These are phyloP conservation scores for Emergomyces pasteurianus DNA, from an alignment of 2,329 filamentous ascomycete genomes.

Conservation along the genomic window DNA sequence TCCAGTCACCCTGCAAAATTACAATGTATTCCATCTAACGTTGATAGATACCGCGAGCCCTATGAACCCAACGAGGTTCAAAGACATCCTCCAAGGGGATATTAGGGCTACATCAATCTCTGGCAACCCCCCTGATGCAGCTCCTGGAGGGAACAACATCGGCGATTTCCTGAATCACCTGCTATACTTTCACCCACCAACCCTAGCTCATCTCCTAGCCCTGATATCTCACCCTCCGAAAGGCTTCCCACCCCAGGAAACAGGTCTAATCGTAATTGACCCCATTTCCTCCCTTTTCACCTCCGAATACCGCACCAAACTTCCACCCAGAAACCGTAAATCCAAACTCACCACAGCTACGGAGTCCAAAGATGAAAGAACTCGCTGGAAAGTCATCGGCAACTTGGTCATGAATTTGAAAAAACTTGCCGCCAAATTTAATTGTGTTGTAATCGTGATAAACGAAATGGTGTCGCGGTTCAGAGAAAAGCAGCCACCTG, in stretches of 20 bases:
- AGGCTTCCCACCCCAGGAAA: slow-evolving; percentile 49
- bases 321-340: slow-evolving; percentile 29
- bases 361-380: slow-evolving; percentile 6
- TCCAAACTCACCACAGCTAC: slow-evolving; percentile 11
- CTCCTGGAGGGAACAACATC: not conserved
- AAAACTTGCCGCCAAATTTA: slow-evolving; percentile 60
- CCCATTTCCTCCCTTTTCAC: slow-evolving; percentile 66
- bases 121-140: not conserved
- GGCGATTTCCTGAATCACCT: slow-evolving; percentile 3
- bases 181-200: slow-evolving; percentile 50
- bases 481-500: slow-evolving; percentile 51
- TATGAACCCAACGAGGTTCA: slow-evolving; percentile 37
- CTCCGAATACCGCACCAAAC: slow-evolving; percentile 55
- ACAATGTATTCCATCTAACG: slow-evolving; percentile 7
- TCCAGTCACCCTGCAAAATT: not conserved
- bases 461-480: slow-evolving; percentile 77
- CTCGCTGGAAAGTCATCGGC: slow-evolving; percentile 49
- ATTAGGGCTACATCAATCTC: slow-evolving; percentile 1
- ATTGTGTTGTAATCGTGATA: slow-evolving; percentile 62
- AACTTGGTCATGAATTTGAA: slow-evolving; percentile 50
- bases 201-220: slow-evolving; percentile 56
- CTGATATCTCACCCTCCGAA: slow-evolving; percentile 57
- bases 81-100: slow-evolving; percentile 30
- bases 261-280: slow-evolving; percentile 64
- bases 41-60: slow-evolving; percentile 37